Percentiles rank a stretch among this genome's conserved stretches.
phyloP scores from a whole-genome alignment of 2,329 filamentous ascomycete genomes.

The Emmonsiellopsis sp. region DNA sequence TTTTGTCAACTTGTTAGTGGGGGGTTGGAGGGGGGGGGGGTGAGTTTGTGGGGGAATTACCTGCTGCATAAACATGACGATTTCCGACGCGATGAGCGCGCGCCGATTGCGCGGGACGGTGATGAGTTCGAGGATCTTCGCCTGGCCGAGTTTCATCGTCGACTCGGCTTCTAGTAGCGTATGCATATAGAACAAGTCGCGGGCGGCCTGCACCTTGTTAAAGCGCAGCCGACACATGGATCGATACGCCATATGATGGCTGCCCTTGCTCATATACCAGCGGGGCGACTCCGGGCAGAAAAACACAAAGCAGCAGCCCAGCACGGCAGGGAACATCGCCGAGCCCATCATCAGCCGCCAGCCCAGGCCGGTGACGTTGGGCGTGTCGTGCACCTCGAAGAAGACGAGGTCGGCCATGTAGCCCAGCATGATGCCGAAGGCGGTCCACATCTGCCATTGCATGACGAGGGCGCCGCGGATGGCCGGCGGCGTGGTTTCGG shows the following conservation, averaged over 20 bases:
- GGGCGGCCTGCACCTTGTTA: slow-evolving; percentile 35
- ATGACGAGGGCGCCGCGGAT: slow-evolving; percentile 71
- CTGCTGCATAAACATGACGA: slow-evolving; percentile 61
- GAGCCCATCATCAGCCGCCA: slow-evolving; percentile 64
- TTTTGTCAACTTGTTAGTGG: not conserved
- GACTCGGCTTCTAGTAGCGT: slow-evolving; percentile 52
- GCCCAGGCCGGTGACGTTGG: slow-evolving; percentile 47
- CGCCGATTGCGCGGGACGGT: slow-evolving; percentile 54
- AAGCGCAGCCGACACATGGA: slow-evolving; percentile 35
- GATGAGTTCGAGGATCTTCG: slow-evolving; percentile 48
- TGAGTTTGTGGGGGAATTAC: slow-evolving; percentile 17
- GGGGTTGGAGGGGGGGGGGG: not conserved
- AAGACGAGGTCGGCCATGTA: slow-evolving; percentile 54
- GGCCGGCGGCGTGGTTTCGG: slow-evolving; percentile 59
- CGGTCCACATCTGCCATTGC: slow-evolving; percentile 61
- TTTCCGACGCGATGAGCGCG: slow-evolving; percentile 49
- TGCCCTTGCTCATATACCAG: slow-evolving; percentile 39
- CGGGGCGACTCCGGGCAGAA: slow-evolving; percentile 48
- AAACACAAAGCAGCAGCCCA: slow-evolving; percentile 52
- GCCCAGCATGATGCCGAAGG: slow-evolving; percentile 45
- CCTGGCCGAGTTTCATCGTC: slow-evolving; percentile 41
- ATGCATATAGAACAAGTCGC: slow-evolving; percentile 38
- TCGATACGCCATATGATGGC: slow-evolving; percentile 32
- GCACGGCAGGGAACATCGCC: slow-evolving; percentile 52
- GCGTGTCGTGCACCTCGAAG: slow-evolving; percentile 43